A percentile compares a stretch with the other conserved stretches of the same genome.
phyloP scores from a whole-genome alignment of 306 rosid species.

The Vachellia collinsii region DNA sequence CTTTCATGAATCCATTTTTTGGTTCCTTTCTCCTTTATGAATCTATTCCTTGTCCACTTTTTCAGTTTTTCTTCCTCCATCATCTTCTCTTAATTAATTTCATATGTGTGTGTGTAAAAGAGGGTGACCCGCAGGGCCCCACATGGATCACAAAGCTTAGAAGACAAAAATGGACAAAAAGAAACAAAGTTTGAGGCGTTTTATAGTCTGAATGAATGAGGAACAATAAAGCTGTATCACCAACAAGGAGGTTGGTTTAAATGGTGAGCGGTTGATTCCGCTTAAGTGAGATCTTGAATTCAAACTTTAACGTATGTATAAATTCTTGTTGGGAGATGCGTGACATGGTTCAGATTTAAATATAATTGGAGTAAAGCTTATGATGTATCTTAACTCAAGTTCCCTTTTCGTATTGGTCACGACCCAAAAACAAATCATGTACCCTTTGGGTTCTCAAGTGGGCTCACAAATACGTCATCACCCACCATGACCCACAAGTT shows the following conservation, averaged over 20 bases:
- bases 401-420: neutral
- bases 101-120: too few species aligned
- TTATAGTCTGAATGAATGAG: neutral
- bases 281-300: too few species aligned
- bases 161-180: constrained; percentile 23
- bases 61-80: constrained; percentile 1
- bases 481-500: neutral
- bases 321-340: too few species aligned
- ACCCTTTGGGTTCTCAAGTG: neutral
- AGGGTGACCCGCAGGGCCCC: constrained; percentile 13
- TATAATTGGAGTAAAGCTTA: too few species aligned
- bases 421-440: neutral
- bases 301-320: too few species aligned
- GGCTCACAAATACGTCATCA: neutral
- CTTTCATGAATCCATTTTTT: constrained; percentile 64
- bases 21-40: constrained; percentile 67
- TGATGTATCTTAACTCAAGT: neutral
- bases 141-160: constrained; percentile 27
- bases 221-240: neutral
- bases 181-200: neutral
- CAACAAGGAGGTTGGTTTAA: too few species aligned
- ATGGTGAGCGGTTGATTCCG: too few species aligned
- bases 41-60: constrained; percentile 46
- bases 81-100: neutral
- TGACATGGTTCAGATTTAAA: too few species aligned